These are phyloP conservation scores for Aspergillus sp. DNA, from an alignment of 2,329 filamentous ascomycete species.

Conservation along the genomic window DNA sequence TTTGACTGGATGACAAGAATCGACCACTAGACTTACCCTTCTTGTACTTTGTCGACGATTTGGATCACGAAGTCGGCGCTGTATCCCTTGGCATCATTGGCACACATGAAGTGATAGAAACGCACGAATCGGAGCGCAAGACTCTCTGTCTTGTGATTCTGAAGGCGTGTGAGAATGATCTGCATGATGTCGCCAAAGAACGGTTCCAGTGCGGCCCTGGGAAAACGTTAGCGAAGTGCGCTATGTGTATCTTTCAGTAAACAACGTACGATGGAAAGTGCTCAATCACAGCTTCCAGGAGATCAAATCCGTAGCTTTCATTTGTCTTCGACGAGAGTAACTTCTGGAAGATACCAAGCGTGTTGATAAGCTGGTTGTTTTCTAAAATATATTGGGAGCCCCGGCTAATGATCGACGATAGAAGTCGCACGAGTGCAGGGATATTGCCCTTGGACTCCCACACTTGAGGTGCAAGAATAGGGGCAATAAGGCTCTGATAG, in stretches of 20 bases:
- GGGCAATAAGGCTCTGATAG: conserved; percentile 75
- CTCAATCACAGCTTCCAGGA: conserved; percentile 77
- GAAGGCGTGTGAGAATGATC: conserved; percentile 73
- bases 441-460: conserved; percentile 95
- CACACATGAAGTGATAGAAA: conserved; percentile 91
- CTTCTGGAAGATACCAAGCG: conserved; percentile 95
- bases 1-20: not conserved
- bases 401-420: conserved; percentile 80
- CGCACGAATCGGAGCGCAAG: conserved; percentile 85
- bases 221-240: conserved; percentile 5
- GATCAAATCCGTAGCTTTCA: conserved; percentile 83
- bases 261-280: conserved; percentile 68
- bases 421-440: conserved; percentile 80
- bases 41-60: conserved; percentile 78
- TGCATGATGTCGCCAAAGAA: conserved; percentile 80
- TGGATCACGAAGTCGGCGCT: conserved; percentile 90
- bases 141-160: conserved; percentile 75
- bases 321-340: conserved; percentile 79
- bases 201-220: conserved; percentile 63
- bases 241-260: not conserved
- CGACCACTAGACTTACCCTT: conserved; percentile 48
- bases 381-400: conserved; percentile 70
- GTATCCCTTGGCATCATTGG: conserved; percentile 74
- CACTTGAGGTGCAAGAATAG: conserved; percentile 74
- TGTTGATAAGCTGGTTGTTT: conserved; percentile 78